A percentile compares a stretch with the other conserved stretches of the same genome.
Conservation (phyloP, 2,329 filamentous ascomycete species). For the Colletotrichum sp. region DNA sequence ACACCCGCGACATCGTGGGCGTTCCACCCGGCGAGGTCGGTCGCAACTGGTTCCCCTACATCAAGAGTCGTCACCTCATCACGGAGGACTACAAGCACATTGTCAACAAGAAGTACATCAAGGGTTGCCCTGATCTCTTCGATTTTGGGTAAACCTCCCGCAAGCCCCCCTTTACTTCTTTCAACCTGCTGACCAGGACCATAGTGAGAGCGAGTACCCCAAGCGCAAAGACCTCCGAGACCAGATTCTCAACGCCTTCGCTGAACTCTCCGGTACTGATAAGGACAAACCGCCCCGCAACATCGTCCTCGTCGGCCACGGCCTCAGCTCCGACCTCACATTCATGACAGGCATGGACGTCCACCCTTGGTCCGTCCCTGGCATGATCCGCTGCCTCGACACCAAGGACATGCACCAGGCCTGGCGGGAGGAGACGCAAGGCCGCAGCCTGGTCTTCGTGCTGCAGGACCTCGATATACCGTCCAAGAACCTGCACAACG, state of each 20-base stretch:
- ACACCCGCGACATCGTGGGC: slow-evolving; percentile 63
- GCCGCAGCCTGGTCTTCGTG: slow-evolving; percentile 63
- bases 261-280: slow-evolving; percentile 20
- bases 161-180: neutral
- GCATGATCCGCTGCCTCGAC: slow-evolving; percentile 72
- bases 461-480: slow-evolving; percentile 43
- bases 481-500: slow-evolving; percentile 22
- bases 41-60: slow-evolving; percentile 68
- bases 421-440: slow-evolving; percentile 57
- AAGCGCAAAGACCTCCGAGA: slow-evolving; percentile 34
- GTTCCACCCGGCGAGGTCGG: slow-evolving; percentile 67
- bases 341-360: slow-evolving; percentile 62
- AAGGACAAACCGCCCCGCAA: slow-evolving; percentile 35
- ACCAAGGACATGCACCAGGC: slow-evolving; percentile 74
- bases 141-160: slow-evolving; percentile 68
- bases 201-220: slow-evolving; percentile 49
- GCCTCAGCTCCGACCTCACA: slow-evolving; percentile 69
- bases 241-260: slow-evolving; percentile 42
- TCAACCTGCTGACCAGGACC: neutral
- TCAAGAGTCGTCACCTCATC: slow-evolving; percentile 77
- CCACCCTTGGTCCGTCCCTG: slow-evolving; percentile 53
- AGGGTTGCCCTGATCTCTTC: slow-evolving; percentile 76
- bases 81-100: slow-evolving; percentile 72
- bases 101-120: slow-evolving; percentile 71
- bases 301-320: slow-evolving; percentile 75